Base-by-base conservation (phyloP, 1,139 yeast genomes). In the Sugiyamaella neomexicana region DNA sequence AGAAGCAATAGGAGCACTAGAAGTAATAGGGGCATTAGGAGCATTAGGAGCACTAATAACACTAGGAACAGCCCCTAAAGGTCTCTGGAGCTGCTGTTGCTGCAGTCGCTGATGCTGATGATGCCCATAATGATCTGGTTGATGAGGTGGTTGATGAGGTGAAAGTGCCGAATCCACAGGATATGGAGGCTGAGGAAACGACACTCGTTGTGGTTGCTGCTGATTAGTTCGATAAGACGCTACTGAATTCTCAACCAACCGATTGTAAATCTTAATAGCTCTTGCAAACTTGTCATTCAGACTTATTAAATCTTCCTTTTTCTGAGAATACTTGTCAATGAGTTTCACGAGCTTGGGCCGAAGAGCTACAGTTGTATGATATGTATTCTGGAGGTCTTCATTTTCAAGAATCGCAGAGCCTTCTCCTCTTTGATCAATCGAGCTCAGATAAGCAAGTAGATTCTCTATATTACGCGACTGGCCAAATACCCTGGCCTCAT, bases 281-380 rank as follows among this genome's bases (percentile, higher is more conserved):
- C 74, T 74, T 54, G 81, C 80, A 58, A 91, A 78, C 61, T 87
- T 86, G 58, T 80, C 80, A 64, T 89, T 85, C 64, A 89, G 73
- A n/a, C 80, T 80, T 61, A 82, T 73, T 55, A 90, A 73, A 61
- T 90, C 97, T 60, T 89, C 87, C 66, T 85, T 85, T 61, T 89
- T 78, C 46, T 79, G 80, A 38, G 89, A 77, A 67, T 88, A 86
- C 68, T 85, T 86, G 57, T 87, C 95, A 58, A 89, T 85, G 62
- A 82, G 72, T 62, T 80, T 80, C 8, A 89, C 88, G 55, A 89
- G 76, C 56, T 82, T 80, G 0, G 95, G 91, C 56, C 95, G 80
- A 54, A 88, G 74, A 1, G 93, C 83, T 25, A 87, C 77, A 0
- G 89, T 79, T 15, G 83, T 79, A 57, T 87, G 86, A 67, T 89